Evolutionary conservation across 371 early-diverging fungal species (phyloP).

Genomic region (Mortierella sp.): DNA sequence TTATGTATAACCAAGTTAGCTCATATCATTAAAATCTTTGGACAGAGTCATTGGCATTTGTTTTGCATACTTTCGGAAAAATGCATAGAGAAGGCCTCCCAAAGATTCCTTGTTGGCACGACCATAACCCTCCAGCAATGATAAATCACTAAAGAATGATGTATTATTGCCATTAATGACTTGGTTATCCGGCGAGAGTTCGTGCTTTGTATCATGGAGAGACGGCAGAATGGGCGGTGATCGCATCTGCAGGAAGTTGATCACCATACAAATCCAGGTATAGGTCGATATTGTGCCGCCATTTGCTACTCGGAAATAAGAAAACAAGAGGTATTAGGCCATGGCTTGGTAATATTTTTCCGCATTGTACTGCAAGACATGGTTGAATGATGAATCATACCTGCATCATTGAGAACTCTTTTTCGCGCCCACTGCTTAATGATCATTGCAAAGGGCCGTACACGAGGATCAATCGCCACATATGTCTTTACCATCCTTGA

Average conservation of each 20-base stretch:
- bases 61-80: constrained; percentile 74
- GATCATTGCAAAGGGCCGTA: constrained; percentile 78
- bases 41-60: background rate
- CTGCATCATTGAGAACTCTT: constrained; percentile 80
- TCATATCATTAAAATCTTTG: background rate
- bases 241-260: constrained; percentile 91
- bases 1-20: background rate
- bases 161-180: constrained; percentile 58
- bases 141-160: constrained; percentile 78
- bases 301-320: constrained; percentile 63
- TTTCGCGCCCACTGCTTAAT: constrained; percentile 88
- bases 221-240: constrained; percentile 92
- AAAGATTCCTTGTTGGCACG: constrained; percentile 77
- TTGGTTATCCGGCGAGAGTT: constrained; percentile 52
- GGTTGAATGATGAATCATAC: constrained; percentile 38
- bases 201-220: constrained; percentile 72
- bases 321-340: background rate
- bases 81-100: constrained; percentile 84
- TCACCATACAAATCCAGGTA: constrained; percentile 91
- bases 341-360: background rate
- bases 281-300: constrained; percentile 95
- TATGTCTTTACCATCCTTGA: constrained; percentile 83
- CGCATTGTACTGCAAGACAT: background rate
- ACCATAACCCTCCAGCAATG: constrained; percentile 75
- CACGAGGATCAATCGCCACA: constrained; percentile 83